These are phyloP conservation scores for Tubosaeta sp. DNA, from an alignment of 768 basidiomycete species.

Conservation along the genomic window DNA sequence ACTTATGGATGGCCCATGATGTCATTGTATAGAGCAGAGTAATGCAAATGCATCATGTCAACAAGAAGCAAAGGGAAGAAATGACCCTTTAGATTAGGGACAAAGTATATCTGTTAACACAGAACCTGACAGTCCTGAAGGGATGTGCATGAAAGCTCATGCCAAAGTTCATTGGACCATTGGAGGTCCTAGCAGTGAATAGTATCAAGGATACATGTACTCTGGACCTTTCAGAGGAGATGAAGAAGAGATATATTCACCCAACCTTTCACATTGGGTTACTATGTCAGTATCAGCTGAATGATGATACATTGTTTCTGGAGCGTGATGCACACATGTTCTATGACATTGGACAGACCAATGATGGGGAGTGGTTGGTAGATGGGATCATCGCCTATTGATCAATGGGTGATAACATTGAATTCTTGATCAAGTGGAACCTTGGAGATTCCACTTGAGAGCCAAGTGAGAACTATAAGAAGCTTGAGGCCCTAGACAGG, in stretches of 20 bases:
- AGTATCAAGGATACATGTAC: not conserved
- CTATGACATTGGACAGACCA: too few species aligned
- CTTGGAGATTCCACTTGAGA: too few species aligned
- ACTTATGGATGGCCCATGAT: too few species aligned
- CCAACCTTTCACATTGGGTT: not conserved
- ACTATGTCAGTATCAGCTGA: too few species aligned
- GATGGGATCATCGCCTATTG: too few species aligned
- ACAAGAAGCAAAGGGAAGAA: conserved; percentile 18
- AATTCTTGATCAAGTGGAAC: too few species aligned
- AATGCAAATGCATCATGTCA: conserved; percentile 28
- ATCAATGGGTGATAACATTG: too few species aligned
- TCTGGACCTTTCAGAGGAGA: not conserved
- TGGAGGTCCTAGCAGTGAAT: not conserved
- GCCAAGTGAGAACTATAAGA: too few species aligned
- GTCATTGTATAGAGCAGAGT: conserved; percentile 33
- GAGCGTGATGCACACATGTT: too few species aligned
- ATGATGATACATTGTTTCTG: too few species aligned
- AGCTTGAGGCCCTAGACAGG: too few species aligned
- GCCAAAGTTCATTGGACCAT: conserved; percentile 38
- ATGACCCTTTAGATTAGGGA: conserved; percentile 16
- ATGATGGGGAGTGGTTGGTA: too few species aligned
- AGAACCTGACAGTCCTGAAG: conserved; percentile 34
- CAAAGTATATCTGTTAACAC: conserved; percentile 34
- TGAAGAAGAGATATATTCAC: not conserved
- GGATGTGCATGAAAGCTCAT: conserved; percentile 32